A percentile compares a stretch with the other conserved stretches of the same genome.
phyloP scores from a whole-genome alignment of 345 rosid species.

The Citrus medica region DNA sequence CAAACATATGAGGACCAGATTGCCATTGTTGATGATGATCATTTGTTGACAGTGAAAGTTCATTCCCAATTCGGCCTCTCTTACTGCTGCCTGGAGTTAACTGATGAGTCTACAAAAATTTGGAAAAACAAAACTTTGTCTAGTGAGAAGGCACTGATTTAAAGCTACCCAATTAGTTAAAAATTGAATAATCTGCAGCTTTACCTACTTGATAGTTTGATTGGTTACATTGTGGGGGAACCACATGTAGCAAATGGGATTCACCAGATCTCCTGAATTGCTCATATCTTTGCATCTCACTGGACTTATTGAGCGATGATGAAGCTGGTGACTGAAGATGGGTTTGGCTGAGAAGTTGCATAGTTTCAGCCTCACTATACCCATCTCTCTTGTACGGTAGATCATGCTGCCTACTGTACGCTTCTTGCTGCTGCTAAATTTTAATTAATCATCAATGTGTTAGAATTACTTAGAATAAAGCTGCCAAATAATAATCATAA shows the following conservation, averaged over 20 bases:
- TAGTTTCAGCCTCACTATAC: slow-evolving; percentile 43
- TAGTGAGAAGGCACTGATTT: neutral
- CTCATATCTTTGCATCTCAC: slow-evolving; percentile 36
- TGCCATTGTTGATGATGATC: slow-evolving; percentile 40
- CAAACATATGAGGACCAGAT: slow-evolving; percentile 45
- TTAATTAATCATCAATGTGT: neutral
- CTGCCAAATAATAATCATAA: neutral
- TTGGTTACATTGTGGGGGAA: slow-evolving; percentile 31
- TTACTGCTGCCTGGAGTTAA: slow-evolving; percentile 54
- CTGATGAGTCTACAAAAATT: slow-evolving; percentile 30
- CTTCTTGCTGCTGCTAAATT: slow-evolving; percentile 22
- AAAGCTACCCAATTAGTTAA: neutral
- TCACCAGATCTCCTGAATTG: slow-evolving; percentile 34
- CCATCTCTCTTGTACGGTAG: slow-evolving; percentile 18
- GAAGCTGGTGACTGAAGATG: slow-evolving; percentile 48
- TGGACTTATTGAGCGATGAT: slow-evolving; percentile 12
- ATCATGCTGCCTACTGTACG: slow-evolving; percentile 18
- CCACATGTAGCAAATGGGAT: slow-evolving; percentile 28
- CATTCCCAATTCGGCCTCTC: slow-evolving; percentile 54
- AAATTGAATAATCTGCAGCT: neutral
- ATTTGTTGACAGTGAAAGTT: slow-evolving; percentile 47
- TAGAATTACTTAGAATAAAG: neutral
- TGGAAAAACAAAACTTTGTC: neutral
- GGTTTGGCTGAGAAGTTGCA: slow-evolving; percentile 54
- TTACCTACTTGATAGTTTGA: slow-evolving; percentile 34